Base-by-base conservation (phyloP, 1,139 yeast genomes). In the Debaryomyces sp. region DNA sequence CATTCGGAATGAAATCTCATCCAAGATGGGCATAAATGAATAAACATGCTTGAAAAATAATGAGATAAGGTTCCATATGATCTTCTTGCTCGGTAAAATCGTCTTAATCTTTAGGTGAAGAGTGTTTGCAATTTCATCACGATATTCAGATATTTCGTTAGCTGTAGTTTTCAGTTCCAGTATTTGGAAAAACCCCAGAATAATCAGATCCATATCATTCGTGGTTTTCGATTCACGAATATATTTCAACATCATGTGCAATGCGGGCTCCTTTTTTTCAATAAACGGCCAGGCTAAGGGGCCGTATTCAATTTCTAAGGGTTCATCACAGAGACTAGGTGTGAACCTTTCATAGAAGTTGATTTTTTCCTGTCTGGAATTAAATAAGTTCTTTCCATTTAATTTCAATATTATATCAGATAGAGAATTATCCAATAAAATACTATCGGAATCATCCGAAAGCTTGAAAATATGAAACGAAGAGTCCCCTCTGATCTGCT, bases 11-110 rank as follows among this genome's bases (percentile, higher is more conserved):
- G 38, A 34, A 9, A 10, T 26, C 13, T 38, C 44, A 27, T 45
- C 49, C 21, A 46, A 8, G 12, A 45, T n/a, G 8, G 47, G 45
- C 35, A 33, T 15, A 22, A 33, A 46, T 8, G 76, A 70, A 52
- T 71, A 73, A 8, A 73, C 45, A 41, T 56, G 59, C 5, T 47
- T 46, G 52, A 73, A 74, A 51, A 62, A 73, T 10, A 69, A 55
- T 29, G 60, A 52, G 17, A 73, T 49, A 26, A 70, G 61, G 29
- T 60, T 61, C 75, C 74, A 70, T 18, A 68, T 53, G 1, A 67
- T 69, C 47, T 59, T 63, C 43, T 58, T 59, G 17, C 61, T 61
- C 1, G 79, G 78, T 6, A 73, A 52, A 24, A 66, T 60, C 58
- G 49, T 67, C 73, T 23, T 58, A 57, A 37, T 65, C 30, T 10